Base-by-base conservation (phyloP, 805 yeast species). In the Schwanniomyces polymorphus region DNA sequence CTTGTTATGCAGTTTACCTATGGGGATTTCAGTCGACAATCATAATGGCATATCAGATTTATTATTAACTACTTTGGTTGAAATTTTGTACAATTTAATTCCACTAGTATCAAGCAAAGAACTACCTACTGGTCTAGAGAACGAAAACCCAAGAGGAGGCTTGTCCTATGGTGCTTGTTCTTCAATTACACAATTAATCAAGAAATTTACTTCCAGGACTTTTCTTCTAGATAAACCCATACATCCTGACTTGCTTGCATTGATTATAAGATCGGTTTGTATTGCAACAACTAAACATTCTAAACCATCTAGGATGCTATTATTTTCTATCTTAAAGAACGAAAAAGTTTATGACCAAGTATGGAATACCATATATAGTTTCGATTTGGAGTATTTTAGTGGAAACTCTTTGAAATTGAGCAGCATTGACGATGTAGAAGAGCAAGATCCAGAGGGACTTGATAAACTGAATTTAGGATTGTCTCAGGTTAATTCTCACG, bases 51-150 rank as follows among this genome's bases (percentile, higher is more conserved):
- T 75, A 11, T 64, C 80, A 4, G 57, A 55, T 37, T 52, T 63
- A 17, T 45, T 67, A 14, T 43, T 61, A n/a, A 76, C 82, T 0
- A 76, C 82, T 10, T 63, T 82, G 31, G 76, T 80, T 42, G 87
- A 86, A 56, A 70, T 80, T 43, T 60, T 86, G 7, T 85, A 84
- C 63, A 86, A 87, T 57, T 56, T 85, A 42, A 65, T 87, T 11
- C 82, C 72, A 1, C 58, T 62, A 12, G 60, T 67, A 2, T 49
- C 64, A 11, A 39, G 81, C 2, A 57, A 75, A 11, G 64, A 45
- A 3, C 35, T 23, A 3, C 53, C 51, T 16, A 54, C 53, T 10
- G 40, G 50, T 2, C 49, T 66, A 39, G 54, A 70, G 39, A 68
- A 68, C 52, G 44, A 59, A 39, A 65, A 68, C 43, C 63, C 75